Percentiles rank a stretch among this genome's conserved stretches.
These are phyloP conservation scores for Dunaliella primolecta DNA, from an alignment of 139 green algal genomes.

Conservation along the genomic window DNA sequence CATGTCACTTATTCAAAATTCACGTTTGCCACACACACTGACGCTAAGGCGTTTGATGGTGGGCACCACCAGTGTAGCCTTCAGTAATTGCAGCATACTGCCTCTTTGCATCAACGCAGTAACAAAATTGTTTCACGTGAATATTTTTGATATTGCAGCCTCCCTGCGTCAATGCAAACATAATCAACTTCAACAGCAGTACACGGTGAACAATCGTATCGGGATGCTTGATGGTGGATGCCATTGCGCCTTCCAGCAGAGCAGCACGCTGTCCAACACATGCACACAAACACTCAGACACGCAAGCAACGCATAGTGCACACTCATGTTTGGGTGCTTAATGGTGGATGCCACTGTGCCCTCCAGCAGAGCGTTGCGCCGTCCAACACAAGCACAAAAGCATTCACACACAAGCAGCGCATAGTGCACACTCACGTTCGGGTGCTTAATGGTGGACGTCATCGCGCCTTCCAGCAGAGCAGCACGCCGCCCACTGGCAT, in stretches of 20 bases:
- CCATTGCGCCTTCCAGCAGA: neutral
- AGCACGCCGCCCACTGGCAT: slow-evolving; percentile 33
- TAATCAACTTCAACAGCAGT: too few species aligned
- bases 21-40: too few species aligned
- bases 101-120: too few species aligned
- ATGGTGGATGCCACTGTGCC: neutral
- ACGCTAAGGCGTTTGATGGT: neutral
- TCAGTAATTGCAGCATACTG: too few species aligned
- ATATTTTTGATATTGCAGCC: too few species aligned
- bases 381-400: neutral
- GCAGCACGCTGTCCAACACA: neutral
- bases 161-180: neutral
- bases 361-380: too few species aligned
- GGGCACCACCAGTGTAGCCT: neutral
- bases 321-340: neutral
- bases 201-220: neutral
- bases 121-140: too few species aligned
- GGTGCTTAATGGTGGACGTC: slow-evolving; percentile 50
- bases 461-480: slow-evolving; percentile 54
- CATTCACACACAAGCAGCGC: neutral
- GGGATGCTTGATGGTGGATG: neutral
- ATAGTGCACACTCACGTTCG: slow-evolving; percentile 33
- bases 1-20: too few species aligned
- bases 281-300: neutral
- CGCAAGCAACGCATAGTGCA: neutral